Evolutionary conservation across 345 rosid species (phyloP).

Genomic region (Heritiera littoralis): DNA sequence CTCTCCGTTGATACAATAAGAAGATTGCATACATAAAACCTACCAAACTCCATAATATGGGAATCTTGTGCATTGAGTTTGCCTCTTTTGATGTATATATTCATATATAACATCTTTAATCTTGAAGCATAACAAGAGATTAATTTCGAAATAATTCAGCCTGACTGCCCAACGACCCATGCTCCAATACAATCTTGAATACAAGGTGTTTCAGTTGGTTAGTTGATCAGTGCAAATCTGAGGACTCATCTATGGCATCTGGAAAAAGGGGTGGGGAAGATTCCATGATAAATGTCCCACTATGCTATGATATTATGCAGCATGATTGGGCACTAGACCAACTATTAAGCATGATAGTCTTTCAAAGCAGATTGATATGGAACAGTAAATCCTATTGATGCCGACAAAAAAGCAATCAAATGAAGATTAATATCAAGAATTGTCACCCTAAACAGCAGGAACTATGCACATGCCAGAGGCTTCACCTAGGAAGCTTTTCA

Average conservation of each 20-base stretch:
- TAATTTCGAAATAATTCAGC: neutral
- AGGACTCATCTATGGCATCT: neutral
- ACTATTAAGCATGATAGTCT: neutral
- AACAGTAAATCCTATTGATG: neutral
- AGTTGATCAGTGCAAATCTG: conserved; percentile 1
- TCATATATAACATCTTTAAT: neutral
- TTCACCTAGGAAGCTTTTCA: neutral
- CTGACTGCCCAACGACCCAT: neutral
- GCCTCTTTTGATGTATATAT: too few relatives aligned
- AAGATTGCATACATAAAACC: too few relatives aligned
- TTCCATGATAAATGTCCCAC: conserved; percentile 6
- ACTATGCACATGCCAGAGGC: neutral
- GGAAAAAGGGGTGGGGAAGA: neutral
- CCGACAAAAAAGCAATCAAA: neutral
- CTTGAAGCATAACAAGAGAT: neutral
- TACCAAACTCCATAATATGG: too few relatives aligned
- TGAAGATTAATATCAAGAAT: neutral
- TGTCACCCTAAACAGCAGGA: neutral
- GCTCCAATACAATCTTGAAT: neutral
- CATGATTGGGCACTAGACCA: neutral
- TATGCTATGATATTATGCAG: neutral
- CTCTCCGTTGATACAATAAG: too few relatives aligned
- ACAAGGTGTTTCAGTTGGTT: neutral
- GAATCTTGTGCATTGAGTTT: too few relatives aligned
- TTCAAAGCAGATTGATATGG: conserved; percentile 1